Evolutionary conservation across 495 filamentous ascomycete species (phyloP), one percentile per base, ranked within the genome.

Genomic region (Penicillium paradoxum): DNA sequence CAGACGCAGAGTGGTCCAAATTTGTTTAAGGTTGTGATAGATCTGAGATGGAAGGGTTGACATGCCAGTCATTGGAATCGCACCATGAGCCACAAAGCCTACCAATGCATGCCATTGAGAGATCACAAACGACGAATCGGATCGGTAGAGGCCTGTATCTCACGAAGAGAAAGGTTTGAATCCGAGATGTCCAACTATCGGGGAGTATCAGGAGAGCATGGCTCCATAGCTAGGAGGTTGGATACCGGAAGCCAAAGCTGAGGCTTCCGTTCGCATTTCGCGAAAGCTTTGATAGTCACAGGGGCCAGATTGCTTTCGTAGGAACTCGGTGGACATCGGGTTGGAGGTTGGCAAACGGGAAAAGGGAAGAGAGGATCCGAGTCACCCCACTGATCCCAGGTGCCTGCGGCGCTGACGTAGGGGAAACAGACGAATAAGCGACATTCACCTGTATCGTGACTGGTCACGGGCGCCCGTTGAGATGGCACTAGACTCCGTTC

Each of bases 321-420:
- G 49, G 5, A 17, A 24, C 10, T 49, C 47, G 55, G 50, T 49
- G 32, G 39, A 48, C 19, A 48, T 44, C 51, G 55, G 51, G 47
- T 22, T 27, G 13, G 19, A 24, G 51, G 24, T 15, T 15, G 21
- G 19, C 17, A 10, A 13, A 2, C 38, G 25, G 22, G 39, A 36
- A 46, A 29, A 30, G 54, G 60, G 59, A 66, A 32, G 30, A 37
- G 17, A 56, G n/a, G 44, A 57, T 57, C 63, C 63, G 57, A 49
- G 51, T 66, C 57, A 66, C 60, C 55, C 60, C 60, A 66, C 57
- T 50, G 14, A 55, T 34, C 4, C 29, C 55, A 46, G 17, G 14
- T 51, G 24, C 3, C 51, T 46, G 19, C 25, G 43, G 14, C 27
- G 22, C 40, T 18, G 9, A n/a, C 25, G 48, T 56, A 27, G n/a